Percentiles rank a stretch among this genome's conserved stretches.
Evolutionary conservation across 225 moss, liverwort and hornwort genomes (phyloP).

Genomic region (Sphagnum contortum): DNA sequence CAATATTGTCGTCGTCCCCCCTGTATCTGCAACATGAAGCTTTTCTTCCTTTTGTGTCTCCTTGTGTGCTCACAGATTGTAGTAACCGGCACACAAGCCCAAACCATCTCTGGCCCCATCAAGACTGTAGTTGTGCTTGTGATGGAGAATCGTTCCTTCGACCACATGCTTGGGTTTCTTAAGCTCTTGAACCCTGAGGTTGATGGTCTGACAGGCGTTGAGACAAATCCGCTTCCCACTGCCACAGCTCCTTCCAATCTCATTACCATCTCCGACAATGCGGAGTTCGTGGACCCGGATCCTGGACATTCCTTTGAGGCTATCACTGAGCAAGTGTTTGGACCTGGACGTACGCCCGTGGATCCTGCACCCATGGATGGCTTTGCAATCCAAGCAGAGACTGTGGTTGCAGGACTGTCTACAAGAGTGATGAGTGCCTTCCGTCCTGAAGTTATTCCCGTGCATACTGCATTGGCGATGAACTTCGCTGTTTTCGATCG

Average conservation of each 20-base stretch:
- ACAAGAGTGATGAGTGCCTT: conserved; percentile 78
- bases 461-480: conserved; percentile 64
- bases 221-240: conserved; percentile 49
- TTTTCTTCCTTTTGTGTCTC: too few species aligned
- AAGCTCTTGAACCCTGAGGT: conserved; percentile 64
- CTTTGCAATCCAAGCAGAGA: conserved; percentile 67
- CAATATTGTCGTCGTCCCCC: too few species aligned
- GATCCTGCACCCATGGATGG: conserved; percentile 79
- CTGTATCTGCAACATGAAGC: too few species aligned
- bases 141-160: conserved; percentile 98
- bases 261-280: conserved; percentile 59
- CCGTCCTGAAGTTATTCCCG: conserved; percentile 58
- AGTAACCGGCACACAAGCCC: too few species aligned
- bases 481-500: conserved; percentile 72
- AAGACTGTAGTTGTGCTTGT: conserved; percentile 86
- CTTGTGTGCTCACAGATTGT: too few species aligned
- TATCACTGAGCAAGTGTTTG: conserved; percentile 70
- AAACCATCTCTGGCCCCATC: conserved; percentile 52
- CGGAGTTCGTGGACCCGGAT: conserved; percentile 91
- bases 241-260: conserved; percentile 7
- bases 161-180: conserved; percentile 87
- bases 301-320: conserved; percentile 83
- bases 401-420: conserved; percentile 35
- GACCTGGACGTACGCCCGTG: conserved; percentile 6
- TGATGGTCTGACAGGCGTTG: conserved; percentile 70